These are phyloP conservation scores for Picea abies DNA, from an alignment of 83 land plant genomes.

Conservation along the genomic window DNA sequence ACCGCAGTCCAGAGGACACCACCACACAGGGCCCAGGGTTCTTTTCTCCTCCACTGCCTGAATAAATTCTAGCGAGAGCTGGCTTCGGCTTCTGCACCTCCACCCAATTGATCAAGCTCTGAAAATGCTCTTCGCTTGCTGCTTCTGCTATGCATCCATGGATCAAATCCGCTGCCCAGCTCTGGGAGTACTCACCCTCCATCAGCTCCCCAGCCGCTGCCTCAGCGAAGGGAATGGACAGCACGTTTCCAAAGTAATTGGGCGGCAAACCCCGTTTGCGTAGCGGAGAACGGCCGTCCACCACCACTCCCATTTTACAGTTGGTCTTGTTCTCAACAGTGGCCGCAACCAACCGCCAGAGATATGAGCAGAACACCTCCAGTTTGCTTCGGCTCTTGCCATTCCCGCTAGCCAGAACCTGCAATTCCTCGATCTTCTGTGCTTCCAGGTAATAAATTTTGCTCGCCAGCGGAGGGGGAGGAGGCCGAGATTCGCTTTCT, in stretches of 20 bases:
- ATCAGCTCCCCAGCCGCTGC: conserved; percentile 16
- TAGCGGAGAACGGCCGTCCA: conserved; percentile 37
- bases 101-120: conserved; percentile 46
- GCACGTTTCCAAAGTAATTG: conserved; percentile 48
- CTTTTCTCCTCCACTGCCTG: conserved; percentile 11
- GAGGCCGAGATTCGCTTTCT: neutral
- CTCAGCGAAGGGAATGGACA: conserved; percentile 36
- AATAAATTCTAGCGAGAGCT: conserved; percentile 34
- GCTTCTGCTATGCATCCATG: conserved; percentile 20
- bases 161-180: conserved; percentile 14
- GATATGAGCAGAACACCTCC: conserved; percentile 38
- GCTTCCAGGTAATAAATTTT: conserved; percentile 44
- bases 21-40: conserved; percentile 27
- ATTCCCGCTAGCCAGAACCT: conserved; percentile 15
- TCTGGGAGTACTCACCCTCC: neutral
- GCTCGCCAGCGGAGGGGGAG: conserved; percentile 22
- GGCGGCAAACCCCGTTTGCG: too few relatives aligned
- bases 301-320: conserved; percentile 48
- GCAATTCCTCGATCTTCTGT: conserved; percentile 23
- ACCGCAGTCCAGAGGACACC: conserved; percentile 24
- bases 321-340: neutral
- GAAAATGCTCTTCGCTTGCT: conserved; percentile 39
- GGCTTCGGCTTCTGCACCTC: conserved; percentile 35
- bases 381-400: conserved; percentile 29
- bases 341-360: conserved; percentile 32